Conservation (phyloP, 1,139 yeast species). For the Hansenula anomala region DNA sequence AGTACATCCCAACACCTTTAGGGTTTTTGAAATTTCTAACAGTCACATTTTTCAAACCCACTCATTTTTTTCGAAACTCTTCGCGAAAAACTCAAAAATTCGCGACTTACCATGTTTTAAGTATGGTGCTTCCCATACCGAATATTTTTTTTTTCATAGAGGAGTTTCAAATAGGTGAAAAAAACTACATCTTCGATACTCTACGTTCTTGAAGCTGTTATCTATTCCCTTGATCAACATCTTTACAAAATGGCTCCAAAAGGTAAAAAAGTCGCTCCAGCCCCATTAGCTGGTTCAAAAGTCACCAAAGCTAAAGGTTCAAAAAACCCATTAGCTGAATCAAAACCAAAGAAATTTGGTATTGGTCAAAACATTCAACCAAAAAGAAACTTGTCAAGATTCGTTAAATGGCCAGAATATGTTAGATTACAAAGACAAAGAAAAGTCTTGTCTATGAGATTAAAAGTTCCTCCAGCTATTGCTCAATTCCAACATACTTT, state of each 20-base stretch:
- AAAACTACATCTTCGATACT: too few species aligned
- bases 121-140: background rate
- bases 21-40: background rate
- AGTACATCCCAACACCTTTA: background rate
- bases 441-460: slow-evolving; percentile 90
- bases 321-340: slow-evolving; percentile 67
- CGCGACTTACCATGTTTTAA: slow-evolving; percentile 3
- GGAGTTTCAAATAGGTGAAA: background rate
- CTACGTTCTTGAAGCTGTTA: too few species aligned
- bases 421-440: slow-evolving; percentile 97
- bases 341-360: slow-evolving; percentile 92
- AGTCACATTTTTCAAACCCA: background rate
- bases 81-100: too few species aligned
- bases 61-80: too few species aligned
- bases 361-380: slow-evolving; percentile 95
- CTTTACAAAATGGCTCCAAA: slow-evolving; percentile 54
- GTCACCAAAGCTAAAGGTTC: slow-evolving; percentile 30
- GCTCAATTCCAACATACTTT: slow-evolving; percentile 92
- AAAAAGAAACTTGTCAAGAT: slow-evolving; percentile 92
- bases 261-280: slow-evolving; percentile 85
- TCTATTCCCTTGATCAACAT: background rate
- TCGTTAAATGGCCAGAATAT: slow-evolving; percentile 98
- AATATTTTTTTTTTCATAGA: slow-evolving; percentile 3
- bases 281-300: slow-evolving; percentile 53
- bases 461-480: slow-evolving; percentile 98